A percentile compares a stretch with the other conserved stretches of the same genome.
Evolutionary conservation across 2,329 filamentous ascomycete genomes (phyloP).

Genomic region (Harringtonia aguacate): DNA sequence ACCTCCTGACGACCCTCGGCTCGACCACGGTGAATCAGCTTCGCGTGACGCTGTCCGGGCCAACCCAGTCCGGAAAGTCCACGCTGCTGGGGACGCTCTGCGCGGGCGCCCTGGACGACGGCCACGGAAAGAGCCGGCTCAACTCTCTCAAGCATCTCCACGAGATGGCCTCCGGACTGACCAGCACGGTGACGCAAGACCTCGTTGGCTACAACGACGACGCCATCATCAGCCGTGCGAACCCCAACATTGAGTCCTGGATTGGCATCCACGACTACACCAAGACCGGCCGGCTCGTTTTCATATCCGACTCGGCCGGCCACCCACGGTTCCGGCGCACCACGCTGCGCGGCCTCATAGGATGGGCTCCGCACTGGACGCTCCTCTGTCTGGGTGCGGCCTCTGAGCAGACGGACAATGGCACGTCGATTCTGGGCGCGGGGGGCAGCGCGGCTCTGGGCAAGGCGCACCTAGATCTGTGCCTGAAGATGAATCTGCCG

Average conservation of each 20-base stretch:
- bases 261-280: constrained; percentile 81
- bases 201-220: constrained; percentile 67
- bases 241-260: constrained; percentile 84
- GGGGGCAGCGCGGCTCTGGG: constrained; percentile 44
- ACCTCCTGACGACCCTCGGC: constrained; percentile 3
- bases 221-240: constrained; percentile 69
- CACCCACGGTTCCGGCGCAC: constrained; percentile 84
- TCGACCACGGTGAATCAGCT: constrained; percentile 54
- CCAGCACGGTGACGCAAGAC: constrained; percentile 90
- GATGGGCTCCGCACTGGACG: constrained; percentile 93
- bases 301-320: constrained; percentile 86
- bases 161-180: constrained; percentile 83
- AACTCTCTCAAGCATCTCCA: constrained; percentile 87
- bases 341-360: constrained; percentile 78
- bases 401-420: constrained; percentile 52
- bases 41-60: constrained; percentile 76
- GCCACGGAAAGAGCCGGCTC: constrained; percentile 77
- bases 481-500: constrained; percentile 67
- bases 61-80: constrained; percentile 87
- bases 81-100: constrained; percentile 81
- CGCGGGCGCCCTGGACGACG: constrained; percentile 82
- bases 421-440: constrained; percentile 37
- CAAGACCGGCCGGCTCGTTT: constrained; percentile 64
- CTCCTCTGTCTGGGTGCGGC: constrained; percentile 63
- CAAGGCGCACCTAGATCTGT: constrained; percentile 73